Base-by-base conservation (phyloP, 129 eudicot genomes). In the Helianthus annuus region DNA sequence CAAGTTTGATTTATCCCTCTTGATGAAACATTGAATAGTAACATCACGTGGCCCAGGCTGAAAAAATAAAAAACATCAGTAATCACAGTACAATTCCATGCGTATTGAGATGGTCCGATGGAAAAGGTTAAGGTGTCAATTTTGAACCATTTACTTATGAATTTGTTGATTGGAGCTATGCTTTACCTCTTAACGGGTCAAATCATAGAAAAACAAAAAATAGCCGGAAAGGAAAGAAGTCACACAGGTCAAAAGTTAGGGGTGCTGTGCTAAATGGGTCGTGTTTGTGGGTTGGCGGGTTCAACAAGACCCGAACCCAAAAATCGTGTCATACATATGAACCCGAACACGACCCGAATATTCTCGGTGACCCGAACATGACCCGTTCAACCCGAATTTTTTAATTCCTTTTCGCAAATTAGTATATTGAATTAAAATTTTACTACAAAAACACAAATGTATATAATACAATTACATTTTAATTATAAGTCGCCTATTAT, bases 1-100 rank as follows among this genome's bases (percentile, higher is more conserved):
- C 70, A 91, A 84, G 76, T 88, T 91, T 65, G 97, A 91, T 66
- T 88, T 88, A 65, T 91, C 96, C 88, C 97, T 76, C 76, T 91
- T 91, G 80, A 91, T 91, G 81, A 91, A 91, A 82, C 97, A 91
- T 64, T 91, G 97, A 57, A 91, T 86, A 57, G 90, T 82, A 69
- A 92, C 92, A 64, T 91, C 97, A 29, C 97, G 97, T 79, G 90
- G 86, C 65, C 97, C 97, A 0, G 97, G 97, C 97, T 91, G 97
- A 48, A 83, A 72, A 19, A 69, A 2, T 1, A 7, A 72, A 3
- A 61, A 44, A 16, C 15, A 48, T 79, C 32, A 79, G 76, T 63
- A 70, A 70, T 67, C 24, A 56, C 29, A 32, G 11, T 7, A 65
- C 44, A 29, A 12, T 29, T 29, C 29, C 42, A 29, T 4, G 6